Conservation (phyloP, 805 yeast genomes). For the Yarrowia bubula region DNA sequence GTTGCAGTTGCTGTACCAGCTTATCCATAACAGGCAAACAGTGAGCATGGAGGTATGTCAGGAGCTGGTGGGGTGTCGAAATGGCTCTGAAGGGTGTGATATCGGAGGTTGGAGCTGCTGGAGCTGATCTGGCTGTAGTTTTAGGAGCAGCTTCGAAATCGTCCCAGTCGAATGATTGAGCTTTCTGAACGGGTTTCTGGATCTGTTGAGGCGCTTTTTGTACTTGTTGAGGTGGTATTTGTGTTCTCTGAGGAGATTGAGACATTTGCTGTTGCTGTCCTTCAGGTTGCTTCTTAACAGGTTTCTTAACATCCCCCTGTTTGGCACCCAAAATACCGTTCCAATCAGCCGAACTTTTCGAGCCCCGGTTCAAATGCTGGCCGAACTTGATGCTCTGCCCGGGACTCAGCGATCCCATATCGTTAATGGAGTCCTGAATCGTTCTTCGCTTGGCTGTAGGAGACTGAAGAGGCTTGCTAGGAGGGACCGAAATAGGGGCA, state of each 20-base stretch:
- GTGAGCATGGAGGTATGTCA: conserved; percentile 31
- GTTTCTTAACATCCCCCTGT: conserved; percentile 4
- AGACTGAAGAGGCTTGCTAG: background rate
- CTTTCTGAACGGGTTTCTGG: background rate
- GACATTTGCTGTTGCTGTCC: background rate
- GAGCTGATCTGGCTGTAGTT: background rate
- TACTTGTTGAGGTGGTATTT: no score
- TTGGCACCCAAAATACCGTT: conserved; percentile 29
- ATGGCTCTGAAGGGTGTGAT: background rate
- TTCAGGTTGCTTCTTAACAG: background rate
- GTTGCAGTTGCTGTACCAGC: conserved; percentile 30
- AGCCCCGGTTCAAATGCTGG: conserved; percentile 29
- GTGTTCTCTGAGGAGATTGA: background rate
- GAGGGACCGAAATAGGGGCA: background rate
- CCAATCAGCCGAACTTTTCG: conserved; percentile 30
- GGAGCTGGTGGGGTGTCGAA: conserved; percentile 38
- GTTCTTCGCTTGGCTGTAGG: background rate
- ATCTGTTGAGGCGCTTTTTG: background rate
- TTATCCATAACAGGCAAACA: conserved; percentile 30
- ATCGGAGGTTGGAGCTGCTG: background rate
- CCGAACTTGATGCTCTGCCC: conserved; percentile 30
- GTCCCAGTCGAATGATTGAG: conserved; percentile 9
- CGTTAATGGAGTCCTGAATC: conserved; percentile 28
- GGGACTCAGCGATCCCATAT: conserved; percentile 13
- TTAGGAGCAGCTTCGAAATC: background rate